Evolutionary conservation across 495 filamentous ascomycete genomes (phyloP), one percentile per base, ranked within the genome.

Genomic region (Penicillium canariense): DNA sequence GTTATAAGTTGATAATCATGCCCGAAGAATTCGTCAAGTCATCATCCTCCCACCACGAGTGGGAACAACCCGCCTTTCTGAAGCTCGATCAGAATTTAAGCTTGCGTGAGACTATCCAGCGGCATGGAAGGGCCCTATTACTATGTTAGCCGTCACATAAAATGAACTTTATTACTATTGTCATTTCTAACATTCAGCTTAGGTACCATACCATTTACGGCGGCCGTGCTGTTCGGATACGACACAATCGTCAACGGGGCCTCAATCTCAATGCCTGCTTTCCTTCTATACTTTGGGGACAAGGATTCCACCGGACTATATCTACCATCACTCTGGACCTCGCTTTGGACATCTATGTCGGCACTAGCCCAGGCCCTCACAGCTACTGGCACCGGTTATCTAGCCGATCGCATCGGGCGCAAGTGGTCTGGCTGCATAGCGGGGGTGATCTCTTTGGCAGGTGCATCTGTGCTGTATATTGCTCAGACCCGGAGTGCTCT

Each of bases 281-380:
- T 68, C 35, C 50, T 63, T 10, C 23, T 68, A 6, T 68, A 65
- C 25, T 68, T 63, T 31, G 66, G 62, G 5, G 55, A 54, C 14
- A 34, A 48, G 18, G 36, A 63, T 47, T 22, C 58, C 15, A 44
- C 59, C 7, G 39, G 39, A 0, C 20, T 54, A 9, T 68, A 66
- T 49, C 46, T 68, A 10, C 54, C 58, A 23, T 66, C 62, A 1
- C 55, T 66, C 14, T 68, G 66, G 66, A 68, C 66, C n/a, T 55
- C 63, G 3, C 42, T 68, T 2, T 68, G 62, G 60, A 54, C 52
- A 3, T 66, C 66, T 8, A 68, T 68, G 62, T 55, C 60, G 1
- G 47, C 54, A 9, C 40, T 68, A 7, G 62, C 62, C 4, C 59
- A 62, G 30, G 58, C 63, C 14, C 30, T 68, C 12, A 58, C 62